These are phyloP conservation scores for Fagus sylvatica DNA, from an alignment of 306 rosid genomes.

Conservation along the genomic window DNA sequence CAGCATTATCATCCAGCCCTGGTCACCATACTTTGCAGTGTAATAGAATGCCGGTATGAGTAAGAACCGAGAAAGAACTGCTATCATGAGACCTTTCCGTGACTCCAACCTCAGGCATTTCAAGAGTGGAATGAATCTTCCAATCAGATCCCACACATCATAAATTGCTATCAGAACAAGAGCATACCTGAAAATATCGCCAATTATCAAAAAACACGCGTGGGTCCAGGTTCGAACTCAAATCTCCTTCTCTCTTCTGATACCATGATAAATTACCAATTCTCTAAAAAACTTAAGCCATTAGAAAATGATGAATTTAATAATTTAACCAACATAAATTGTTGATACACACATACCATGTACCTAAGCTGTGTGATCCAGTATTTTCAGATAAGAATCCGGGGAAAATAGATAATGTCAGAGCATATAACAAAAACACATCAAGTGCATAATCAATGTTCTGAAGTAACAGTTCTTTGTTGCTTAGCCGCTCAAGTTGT, in stretches of 20 bases:
- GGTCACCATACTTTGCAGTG: conserved; percentile 73
- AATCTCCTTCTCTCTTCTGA: too few relatives aligned
- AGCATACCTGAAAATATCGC: conserved; percentile 60
- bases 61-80: conserved; percentile 48
- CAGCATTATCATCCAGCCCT: conserved; percentile 85
- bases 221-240: too few relatives aligned
- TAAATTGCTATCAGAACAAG: conserved; percentile 74
- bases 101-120: conserved; percentile 57
- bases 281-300: too few relatives aligned
- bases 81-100: conserved; percentile 46
- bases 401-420: conserved; percentile 80
- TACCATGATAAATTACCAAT: too few relatives aligned
- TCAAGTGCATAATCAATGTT: conserved; percentile 76
- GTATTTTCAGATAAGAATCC: conserved; percentile 95
- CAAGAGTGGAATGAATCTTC: conserved; percentile 76
- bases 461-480: conserved; percentile 56
- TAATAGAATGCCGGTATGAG: conserved; percentile 78
- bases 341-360: conserved; percentile 49
- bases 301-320: too few relatives aligned
- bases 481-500: conserved; percentile 49
- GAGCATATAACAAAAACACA: conserved; percentile 51
- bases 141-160: conserved; percentile 68
- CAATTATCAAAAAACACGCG: not conserved
- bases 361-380: conserved; percentile 70
- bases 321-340: too few relatives aligned